A percentile compares a stretch with the other conserved stretches of the same genome.
phyloP scores from a whole-genome alignment of 1,284 basidiomycete species.

The Stygiomarasmius scandens region DNA sequence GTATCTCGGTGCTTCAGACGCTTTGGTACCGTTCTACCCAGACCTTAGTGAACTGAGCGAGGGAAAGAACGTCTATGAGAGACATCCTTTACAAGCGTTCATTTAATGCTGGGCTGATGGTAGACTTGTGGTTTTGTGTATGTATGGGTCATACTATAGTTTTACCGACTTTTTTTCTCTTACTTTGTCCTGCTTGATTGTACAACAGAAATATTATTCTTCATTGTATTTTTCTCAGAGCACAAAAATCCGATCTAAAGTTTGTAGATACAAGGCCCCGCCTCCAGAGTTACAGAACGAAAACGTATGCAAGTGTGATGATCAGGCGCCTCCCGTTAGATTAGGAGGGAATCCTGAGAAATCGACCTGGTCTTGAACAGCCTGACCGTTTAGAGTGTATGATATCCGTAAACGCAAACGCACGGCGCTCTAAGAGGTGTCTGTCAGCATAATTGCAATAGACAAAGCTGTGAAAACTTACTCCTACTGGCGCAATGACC shows the following conservation, averaged over 20 bases:
- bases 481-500: constrained; percentile 85
- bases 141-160: too few relatives aligned
- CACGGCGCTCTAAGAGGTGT: constrained; percentile 73
- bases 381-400: constrained; percentile 69
- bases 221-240: not conserved
- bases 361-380: constrained; percentile 91
- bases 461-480: constrained; percentile 45
- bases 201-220: not conserved
- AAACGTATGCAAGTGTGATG: not conserved
- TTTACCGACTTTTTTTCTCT: too few relatives aligned
- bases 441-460: too few relatives aligned
- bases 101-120: constrained; percentile 46
- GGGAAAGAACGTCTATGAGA: constrained; percentile 86
- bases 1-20: constrained; percentile 87
- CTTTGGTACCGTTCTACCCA: constrained; percentile 94
- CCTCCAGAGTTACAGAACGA: not conserved
- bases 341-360: constrained; percentile 88
- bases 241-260: not conserved
- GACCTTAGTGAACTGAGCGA: constrained; percentile 86
- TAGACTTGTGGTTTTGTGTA: too few relatives aligned
- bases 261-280: not conserved
- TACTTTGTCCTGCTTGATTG: too few relatives aligned
- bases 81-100: constrained; percentile 83
- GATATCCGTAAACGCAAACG: constrained; percentile 87
- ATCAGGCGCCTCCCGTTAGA: constrained; percentile 54